Conservation (phyloP, 2,329 filamentous ascomycete genomes). For the Diaporthe vaccinii region DNA sequence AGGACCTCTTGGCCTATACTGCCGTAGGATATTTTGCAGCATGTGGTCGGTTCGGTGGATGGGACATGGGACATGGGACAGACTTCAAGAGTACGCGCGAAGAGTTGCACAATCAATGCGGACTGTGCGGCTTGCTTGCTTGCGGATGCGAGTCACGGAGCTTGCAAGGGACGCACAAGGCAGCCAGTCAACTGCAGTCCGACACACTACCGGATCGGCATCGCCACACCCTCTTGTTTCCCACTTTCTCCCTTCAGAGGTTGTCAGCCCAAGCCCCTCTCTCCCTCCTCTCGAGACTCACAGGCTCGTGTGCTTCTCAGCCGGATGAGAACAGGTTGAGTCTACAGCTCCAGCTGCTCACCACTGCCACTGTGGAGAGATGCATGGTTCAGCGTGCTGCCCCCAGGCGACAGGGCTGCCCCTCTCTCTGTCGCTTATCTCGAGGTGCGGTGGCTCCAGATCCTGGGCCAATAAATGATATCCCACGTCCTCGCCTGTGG, state of each 20-base stretch:
- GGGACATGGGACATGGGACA: neutral
- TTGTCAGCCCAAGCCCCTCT: neutral
- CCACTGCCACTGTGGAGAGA: neutral
- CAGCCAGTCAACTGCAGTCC: neutral
- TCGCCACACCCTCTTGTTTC: neutral
- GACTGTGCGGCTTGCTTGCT: neutral
- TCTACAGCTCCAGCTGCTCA: neutral
- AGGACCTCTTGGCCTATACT: neutral
- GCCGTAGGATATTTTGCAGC: neutral
- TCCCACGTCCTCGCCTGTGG: constrained; percentile 8
- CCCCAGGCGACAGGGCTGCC: constrained; percentile 30
- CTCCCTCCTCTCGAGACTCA: neutral
- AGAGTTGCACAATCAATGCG: constrained; percentile 7
- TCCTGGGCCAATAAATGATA: constrained; percentile 19
- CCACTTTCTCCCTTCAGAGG: neutral
- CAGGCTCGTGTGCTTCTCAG: neutral
- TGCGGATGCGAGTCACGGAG: neutral
- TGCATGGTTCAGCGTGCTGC: neutral
- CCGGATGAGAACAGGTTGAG: neutral
- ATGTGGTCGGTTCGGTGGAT: neutral
- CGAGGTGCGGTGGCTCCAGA: constrained; percentile 16
- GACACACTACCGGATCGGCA: constrained; percentile 12
- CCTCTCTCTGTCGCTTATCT: constrained; percentile 25
- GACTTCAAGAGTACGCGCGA: neutral
- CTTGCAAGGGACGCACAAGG: constrained; percentile 6